Evolutionary conservation across 2,329 filamentous ascomycete genomes (phyloP), one percentile per base, ranked within the genome.

Genomic region (Cyanodermella asteris): DNA sequence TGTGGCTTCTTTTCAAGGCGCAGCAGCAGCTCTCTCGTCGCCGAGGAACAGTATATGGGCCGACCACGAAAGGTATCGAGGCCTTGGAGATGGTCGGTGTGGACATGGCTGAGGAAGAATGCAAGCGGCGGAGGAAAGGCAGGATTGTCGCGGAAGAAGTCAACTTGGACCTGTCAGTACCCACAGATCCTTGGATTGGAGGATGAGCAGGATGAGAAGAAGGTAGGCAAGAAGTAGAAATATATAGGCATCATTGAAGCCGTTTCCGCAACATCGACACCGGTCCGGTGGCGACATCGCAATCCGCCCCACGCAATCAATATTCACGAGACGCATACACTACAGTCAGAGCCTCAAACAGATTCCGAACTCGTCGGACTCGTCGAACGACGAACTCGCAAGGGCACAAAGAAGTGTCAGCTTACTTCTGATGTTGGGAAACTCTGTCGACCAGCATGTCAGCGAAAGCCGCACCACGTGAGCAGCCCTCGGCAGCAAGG

Each of bases 71-170:
- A 59, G 8, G 59, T 64, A 37, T 91, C 80, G 2, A 93, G 59
- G 0, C 84, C 82, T 18, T 62, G 61, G 1, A 93, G 61, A 47
- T 93, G 84, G 38, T 93, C 82, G 34, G 74, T 90, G 43, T 93
- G 84, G 3, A 90, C 69, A 60, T 94, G 84, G 46, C 76, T 90
- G 14, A 94, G 57, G 42, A 94, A 91, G 44, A 74, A 87, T 10
- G 76, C 81, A 28, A 87, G 49, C 0, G 80, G 75, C 4, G 73
- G 61, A 10, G 49, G 59, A 10, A 48, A 47, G 5, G 53, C 53
- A 4, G 55, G 49, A 23, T 58, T 55, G 10, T 49, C 51, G 13
- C 76, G 65, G 38, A 93, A 93, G 51, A 71, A 80, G 47, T 93
- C 82, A 34, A 93, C 72, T 76, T 9, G 15, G 26, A 7, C 6